phyloP scores from a whole-genome alignment of 1,284 basidiomycete genomes.

The Marasmius tenuissimus region DNA sequence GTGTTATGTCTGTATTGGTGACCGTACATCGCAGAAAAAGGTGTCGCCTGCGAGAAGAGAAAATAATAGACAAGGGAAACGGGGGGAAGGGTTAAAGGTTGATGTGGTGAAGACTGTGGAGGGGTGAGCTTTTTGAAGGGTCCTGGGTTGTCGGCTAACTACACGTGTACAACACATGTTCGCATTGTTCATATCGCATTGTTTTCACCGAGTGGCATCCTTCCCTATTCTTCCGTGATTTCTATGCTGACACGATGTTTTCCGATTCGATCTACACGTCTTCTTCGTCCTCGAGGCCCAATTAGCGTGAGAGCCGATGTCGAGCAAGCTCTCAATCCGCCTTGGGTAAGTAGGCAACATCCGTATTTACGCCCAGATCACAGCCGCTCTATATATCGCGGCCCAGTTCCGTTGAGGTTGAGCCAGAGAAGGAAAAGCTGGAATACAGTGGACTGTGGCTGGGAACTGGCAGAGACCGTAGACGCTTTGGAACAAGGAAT shows the following conservation, averaged over 20 bases:
- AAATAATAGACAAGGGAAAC: slow-evolving; percentile 14
- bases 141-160: slow-evolving; percentile 11
- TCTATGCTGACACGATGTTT: not conserved
- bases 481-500: too few species aligned
- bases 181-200: not conserved
- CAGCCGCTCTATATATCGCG: too few species aligned
- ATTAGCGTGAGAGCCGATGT: not conserved
- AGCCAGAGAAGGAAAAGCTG: too few species aligned
- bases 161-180: slow-evolving; percentile 17
- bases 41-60: slow-evolving; percentile 16
- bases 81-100: slow-evolving; percentile 15
- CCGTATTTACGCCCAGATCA: too few species aligned
- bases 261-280: not conserved
- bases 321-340: not conserved
- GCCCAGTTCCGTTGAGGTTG: too few species aligned
- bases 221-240: not conserved
- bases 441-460: too few species aligned
- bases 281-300: not conserved
- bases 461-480: too few species aligned
- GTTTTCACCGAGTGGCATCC: not conserved
- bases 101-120: slow-evolving; percentile 21
- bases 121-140: slow-evolving; percentile 9
- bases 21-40: slow-evolving; percentile 19
- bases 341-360: too few species aligned
- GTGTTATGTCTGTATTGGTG: slow-evolving; percentile 17